Base-by-base conservation (phyloP, 1,284 basidiomycete genomes). In the Neotropicomus parvogracilis region DNA sequence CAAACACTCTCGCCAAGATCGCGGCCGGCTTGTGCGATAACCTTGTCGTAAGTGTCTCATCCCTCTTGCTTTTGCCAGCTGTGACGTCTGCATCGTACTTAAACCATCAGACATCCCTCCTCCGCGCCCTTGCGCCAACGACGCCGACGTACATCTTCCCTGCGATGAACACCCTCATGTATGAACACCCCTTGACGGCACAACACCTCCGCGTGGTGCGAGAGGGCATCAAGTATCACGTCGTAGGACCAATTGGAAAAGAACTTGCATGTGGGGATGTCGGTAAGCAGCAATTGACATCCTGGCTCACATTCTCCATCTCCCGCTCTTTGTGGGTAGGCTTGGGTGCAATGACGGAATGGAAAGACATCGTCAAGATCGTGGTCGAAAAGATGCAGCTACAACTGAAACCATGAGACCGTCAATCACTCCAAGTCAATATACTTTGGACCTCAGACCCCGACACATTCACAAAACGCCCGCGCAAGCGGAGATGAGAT, bases 131-230 rank as follows among this genome's bases (percentile, higher is more conserved):
- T 0, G 75, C 86, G 8, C 86, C 91, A 0, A 76, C 77, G 3
- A 95, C 88, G 0, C 87, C 88, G 2, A 92, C 91, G 14, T 88
- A 87, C 58, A 69, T 98, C 27, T 98, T 95, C 60, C 97, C 95
- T 3, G 95, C 97, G 0, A 99, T 98, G 95, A 99, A 99, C 67
- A 98, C 95, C 6, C 74, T 91, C 55, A 98, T 99, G 95, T 98
- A 90, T 64, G 79, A 89, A 54, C 94, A 99, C 62, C 92, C 93
- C n/a, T 74, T 98, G 29, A 98, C 95, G 0, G 77, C 78, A 3
- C 79, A 85, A 51, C 95, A 99, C 59, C 64, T 97, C 19, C 74
- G 77, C 10, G 62, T 85, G 28, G 76, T 93, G 1, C 75, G 73
- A 16, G 84, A 93, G 1, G 77, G 87, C 36, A 77, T 97, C 10